Evolutionary conservation across 2,329 filamentous ascomycete genomes (phyloP).

Genomic region (Mariannaea sp.): DNA sequence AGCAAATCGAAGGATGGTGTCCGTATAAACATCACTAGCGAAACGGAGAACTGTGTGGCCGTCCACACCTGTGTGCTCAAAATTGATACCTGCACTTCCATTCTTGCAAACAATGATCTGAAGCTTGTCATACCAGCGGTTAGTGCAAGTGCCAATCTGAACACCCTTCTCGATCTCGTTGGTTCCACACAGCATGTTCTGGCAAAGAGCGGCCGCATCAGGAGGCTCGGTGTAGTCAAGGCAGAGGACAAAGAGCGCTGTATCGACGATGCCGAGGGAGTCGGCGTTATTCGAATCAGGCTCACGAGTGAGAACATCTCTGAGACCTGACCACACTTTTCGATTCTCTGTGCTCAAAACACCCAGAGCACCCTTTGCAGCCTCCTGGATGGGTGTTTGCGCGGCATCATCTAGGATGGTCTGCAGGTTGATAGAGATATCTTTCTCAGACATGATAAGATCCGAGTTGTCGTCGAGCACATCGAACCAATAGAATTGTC

Average conservation of each 20-base stretch:
- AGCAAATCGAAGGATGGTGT: slow-evolving; percentile 95
- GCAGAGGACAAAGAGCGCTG: slow-evolving; percentile 88
- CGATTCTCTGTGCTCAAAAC: slow-evolving; percentile 96
- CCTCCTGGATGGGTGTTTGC: slow-evolving; percentile 88
- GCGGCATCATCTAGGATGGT: slow-evolving; percentile 91
- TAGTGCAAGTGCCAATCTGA: slow-evolving; percentile 96
- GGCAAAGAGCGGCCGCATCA: slow-evolving; percentile 83
- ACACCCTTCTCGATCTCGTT: slow-evolving; percentile 90
- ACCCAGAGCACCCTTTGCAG: slow-evolving; percentile 91
- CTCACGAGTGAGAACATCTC: slow-evolving; percentile 85
- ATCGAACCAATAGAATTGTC: slow-evolving; percentile 99
- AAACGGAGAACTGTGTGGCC: slow-evolving; percentile 96
- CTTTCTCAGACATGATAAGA: slow-evolving; percentile 95
- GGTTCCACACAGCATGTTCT: slow-evolving; percentile 97
- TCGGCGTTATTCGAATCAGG: slow-evolving; percentile 93
- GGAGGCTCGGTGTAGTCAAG: slow-evolving; percentile 89
- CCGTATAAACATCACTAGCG: slow-evolving; percentile 94
- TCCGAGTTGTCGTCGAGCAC: slow-evolving; percentile 94
- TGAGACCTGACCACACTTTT: slow-evolving; percentile 90
- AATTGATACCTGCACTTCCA: slow-evolving; percentile 97
- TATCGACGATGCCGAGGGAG: slow-evolving; percentile 93
- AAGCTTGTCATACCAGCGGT: slow-evolving; percentile 98
- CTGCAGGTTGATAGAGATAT: slow-evolving; percentile 87
- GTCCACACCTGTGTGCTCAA: slow-evolving; percentile 97
- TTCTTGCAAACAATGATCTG: slow-evolving; percentile 99